These are phyloP conservation scores for Rhodotorula mucilaginosa DNA, from an alignment of 1,284 basidiomycete species.

Conservation along the genomic window DNA sequence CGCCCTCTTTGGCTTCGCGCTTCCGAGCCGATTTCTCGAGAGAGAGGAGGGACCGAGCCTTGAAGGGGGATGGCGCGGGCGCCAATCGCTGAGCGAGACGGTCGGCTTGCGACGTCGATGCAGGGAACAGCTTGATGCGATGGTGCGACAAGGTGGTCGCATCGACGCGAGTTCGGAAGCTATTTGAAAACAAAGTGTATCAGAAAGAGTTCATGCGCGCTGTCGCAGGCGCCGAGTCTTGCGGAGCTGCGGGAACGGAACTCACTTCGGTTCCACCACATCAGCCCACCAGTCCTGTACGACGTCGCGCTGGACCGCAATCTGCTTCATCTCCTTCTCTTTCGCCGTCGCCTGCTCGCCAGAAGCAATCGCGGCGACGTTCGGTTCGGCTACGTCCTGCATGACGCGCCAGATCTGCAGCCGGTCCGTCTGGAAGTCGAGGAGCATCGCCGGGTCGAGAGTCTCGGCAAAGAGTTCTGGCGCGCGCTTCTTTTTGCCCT, in stretches of 20 bases:
- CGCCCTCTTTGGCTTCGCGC: constrained; percentile 11
- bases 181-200: background rate
- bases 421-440: constrained; percentile 40
- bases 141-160: constrained; percentile 24
- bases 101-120: constrained; percentile 16
- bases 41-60: constrained; percentile 37
- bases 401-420: constrained; percentile 40
- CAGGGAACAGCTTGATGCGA: constrained; percentile 39
- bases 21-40: constrained; percentile 35
- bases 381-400: constrained; percentile 23
- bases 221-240: background rate
- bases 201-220: background rate
- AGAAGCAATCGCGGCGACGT: background rate
- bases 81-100: constrained; percentile 20
- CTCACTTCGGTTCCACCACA: constrained; percentile 37
- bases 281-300: constrained; percentile 40
- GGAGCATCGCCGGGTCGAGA: constrained; percentile 36
- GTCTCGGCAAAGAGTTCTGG: constrained; percentile 32
- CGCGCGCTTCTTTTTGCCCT: constrained; percentile 30
- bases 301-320: constrained; percentile 14
- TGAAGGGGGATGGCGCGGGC: constrained; percentile 35
- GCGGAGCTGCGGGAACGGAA: background rate
- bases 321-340: constrained; percentile 4
- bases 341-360: background rate
- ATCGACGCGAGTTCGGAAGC: constrained; percentile 20